These are phyloP conservation scores for Dothidotthia symphoricarpi DNA, from an alignment of 2,329 filamentous ascomycete genomes.

Conservation along the genomic window DNA sequence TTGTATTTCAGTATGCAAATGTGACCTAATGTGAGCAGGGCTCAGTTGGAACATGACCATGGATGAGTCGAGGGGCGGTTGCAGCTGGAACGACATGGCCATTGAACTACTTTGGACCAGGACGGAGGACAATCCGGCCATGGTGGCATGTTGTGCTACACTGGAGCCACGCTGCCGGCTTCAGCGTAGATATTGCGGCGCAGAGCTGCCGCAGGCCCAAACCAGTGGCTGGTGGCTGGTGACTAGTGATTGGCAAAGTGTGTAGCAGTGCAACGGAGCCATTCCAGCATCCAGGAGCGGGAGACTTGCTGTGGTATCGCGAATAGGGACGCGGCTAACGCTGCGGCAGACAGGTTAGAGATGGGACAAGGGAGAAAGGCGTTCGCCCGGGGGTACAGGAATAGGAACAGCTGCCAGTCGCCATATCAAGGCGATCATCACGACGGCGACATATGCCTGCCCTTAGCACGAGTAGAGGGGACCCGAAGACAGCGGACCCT, in stretches of 20 bases:
- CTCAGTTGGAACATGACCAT: slow-evolving; percentile 7
- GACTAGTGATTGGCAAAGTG: too few species aligned
- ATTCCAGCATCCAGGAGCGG: slow-evolving; percentile 31
- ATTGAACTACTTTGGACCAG: slow-evolving; percentile 10
- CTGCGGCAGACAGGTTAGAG: slow-evolving; percentile 26
- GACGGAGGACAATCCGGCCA: slow-evolving; percentile 26
- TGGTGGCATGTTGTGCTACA: slow-evolving; percentile 25
- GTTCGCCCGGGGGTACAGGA: slow-evolving; percentile 25
- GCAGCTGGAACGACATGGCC: slow-evolving; percentile 17
- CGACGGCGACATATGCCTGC: slow-evolving; percentile 14
- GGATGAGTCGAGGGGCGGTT: slow-evolving; percentile 21
- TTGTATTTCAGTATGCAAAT: slow-evolving; percentile 13
- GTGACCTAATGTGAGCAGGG: slow-evolving; percentile 19
- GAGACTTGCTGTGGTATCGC: slow-evolving; percentile 20
- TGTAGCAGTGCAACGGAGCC: slow-evolving; percentile 22
- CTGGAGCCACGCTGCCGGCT: slow-evolving; percentile 30
- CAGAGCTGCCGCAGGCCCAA: slow-evolving; percentile 35
- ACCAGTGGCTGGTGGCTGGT: slow-evolving; percentile 38
- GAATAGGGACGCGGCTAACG: slow-evolving; percentile 21
- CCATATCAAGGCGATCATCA: slow-evolving; percentile 20
- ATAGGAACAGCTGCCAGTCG: slow-evolving; percentile 12
- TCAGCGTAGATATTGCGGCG: slow-evolving; percentile 22
- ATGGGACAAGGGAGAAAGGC: slow-evolving; percentile 20
- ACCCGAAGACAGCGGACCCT: slow-evolving; percentile 9
- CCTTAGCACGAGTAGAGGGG: slow-evolving; percentile 13